Conservation (phyloP, 257 asterid genomes). For the Capsicum chinense region DNA sequence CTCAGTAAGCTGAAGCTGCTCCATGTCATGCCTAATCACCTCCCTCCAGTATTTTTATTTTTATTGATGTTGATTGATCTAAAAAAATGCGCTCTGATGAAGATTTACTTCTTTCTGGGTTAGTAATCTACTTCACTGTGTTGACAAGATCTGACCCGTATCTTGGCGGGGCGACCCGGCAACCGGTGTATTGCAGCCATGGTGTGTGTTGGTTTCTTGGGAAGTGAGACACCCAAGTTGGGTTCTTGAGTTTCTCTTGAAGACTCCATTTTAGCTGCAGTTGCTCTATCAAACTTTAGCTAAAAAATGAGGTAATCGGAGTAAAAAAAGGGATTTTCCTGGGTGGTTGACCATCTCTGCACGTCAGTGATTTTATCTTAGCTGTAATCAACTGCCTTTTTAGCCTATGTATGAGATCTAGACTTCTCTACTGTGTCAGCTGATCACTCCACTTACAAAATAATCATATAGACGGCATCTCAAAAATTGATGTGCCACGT, state of each 20-base stretch:
- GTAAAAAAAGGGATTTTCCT: background rate
- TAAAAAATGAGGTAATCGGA: background rate
- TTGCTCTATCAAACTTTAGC: background rate
- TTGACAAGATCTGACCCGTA: slow-evolving; percentile 26
- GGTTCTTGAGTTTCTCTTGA: background rate
- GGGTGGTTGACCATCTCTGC: background rate
- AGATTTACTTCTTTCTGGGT: slow-evolving; percentile 21
- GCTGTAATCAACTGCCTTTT: background rate
- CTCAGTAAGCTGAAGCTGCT: too few species aligned
- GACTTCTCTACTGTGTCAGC: too few species aligned
- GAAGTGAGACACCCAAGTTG: background rate
- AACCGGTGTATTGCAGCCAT: slow-evolving; percentile 33
- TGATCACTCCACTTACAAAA: too few species aligned
- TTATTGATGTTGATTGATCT: too few species aligned
- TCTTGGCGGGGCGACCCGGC: slow-evolving; percentile 40
- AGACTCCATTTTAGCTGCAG: background rate
- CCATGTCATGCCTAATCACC: too few species aligned
- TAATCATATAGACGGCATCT: too few species aligned
- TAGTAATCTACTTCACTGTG: background rate
- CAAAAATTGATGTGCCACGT: too few species aligned
- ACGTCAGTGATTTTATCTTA: background rate
- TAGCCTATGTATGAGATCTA: too few species aligned
- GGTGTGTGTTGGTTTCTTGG: slow-evolving; percentile 24
- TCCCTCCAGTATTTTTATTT: too few species aligned
- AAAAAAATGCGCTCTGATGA: slow-evolving; percentile 32